Base-by-base conservation (phyloP, 1,139 yeast genomes). In the Hyphopichia pseudoburtonii region DNA sequence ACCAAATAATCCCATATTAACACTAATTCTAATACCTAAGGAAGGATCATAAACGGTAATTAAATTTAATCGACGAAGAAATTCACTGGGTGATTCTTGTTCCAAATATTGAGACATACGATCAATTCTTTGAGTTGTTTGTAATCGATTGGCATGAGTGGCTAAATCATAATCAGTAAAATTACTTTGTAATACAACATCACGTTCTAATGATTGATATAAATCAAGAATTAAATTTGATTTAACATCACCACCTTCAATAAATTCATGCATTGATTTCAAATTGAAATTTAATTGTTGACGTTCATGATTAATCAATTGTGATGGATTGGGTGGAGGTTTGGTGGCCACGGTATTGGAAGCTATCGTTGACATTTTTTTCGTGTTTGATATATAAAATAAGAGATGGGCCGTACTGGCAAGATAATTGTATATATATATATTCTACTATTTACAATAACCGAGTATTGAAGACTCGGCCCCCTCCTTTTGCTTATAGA, bases 91-190 rank as follows among this genome's bases (percentile, higher is more conserved):
- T n/a, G 54, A 43, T 32, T 59, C 64, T 19, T 47, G 45, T 46
- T 61, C 66, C 33, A 57, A 46, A 52, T 59, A 61, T 26, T 57
- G 48, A 19, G 63, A 45, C 38, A 60, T 46, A 25, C 65, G 55
- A 45, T 52, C 53, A 45, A 61, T 19, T 50, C 79, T 69, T 38
- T 57, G 54, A 42, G 80, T 75, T 4, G 84, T 74, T 36, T 68
- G 64, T 52, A 73, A 77, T 42, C 87, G 70, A 44, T 70, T 65
- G 47, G 71, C 61, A 19, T 57, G 63, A 52, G 75, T 76, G 31
- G 74, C 64, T 43, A 70, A 53, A 45, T 81, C 86, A 52, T 80
- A 81, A 52, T 68, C 73, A 41, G 66, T 62, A 37, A 66, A 68
- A 30, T 72, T 66, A 39, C 73, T 66, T 42, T 78, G 71, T 38